Conservation (phyloP, 2,329 filamentous ascomycete genomes). For the Hymenoscyphus salicellus region DNA sequence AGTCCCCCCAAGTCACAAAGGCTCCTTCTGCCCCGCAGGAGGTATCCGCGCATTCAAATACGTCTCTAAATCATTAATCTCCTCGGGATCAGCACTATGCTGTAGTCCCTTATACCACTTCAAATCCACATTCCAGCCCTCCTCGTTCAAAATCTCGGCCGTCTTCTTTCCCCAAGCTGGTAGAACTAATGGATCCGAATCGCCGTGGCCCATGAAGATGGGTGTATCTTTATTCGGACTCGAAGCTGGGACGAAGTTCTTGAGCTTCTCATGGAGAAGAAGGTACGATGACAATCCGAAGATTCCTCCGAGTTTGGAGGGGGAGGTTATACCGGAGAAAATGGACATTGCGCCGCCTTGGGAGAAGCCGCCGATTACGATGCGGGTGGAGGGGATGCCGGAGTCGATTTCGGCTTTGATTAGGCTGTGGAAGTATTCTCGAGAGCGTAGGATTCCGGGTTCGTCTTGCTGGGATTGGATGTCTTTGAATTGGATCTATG, state of each 20-base stretch:
- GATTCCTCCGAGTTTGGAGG: conserved; percentile 78
- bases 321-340: conserved; percentile 71
- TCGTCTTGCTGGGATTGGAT: conserved; percentile 59
- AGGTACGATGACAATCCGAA: conserved; percentile 83
- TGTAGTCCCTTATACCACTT: conserved; percentile 64
- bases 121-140: conserved; percentile 72
- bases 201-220: conserved; percentile 88
- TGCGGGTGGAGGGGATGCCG: conserved; percentile 77
- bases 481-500: conserved; percentile 44
- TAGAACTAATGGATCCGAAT: conserved; percentile 69
- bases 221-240: conserved; percentile 71
- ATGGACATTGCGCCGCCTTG: conserved; percentile 87
- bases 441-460: conserved; percentile 67
- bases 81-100: conserved; percentile 73
- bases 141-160: conserved; percentile 61
- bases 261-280: conserved; percentile 64
- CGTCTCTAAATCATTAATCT: conserved; percentile 76
- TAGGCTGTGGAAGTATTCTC: conserved; percentile 72
- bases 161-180: conserved; percentile 67
- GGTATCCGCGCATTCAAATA: conserved; percentile 51
- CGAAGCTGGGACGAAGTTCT: conserved; percentile 52
- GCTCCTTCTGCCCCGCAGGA: conserved; percentile 37
- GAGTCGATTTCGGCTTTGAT: conserved; percentile 77
- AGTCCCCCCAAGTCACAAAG: conserved; percentile 21
- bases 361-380: conserved; percentile 82